Evolutionary conservation across 164 flowering plant genomes (phyloP), one percentile per base, ranked within the genome.

Genomic region (Amborella trichopoda): DNA sequence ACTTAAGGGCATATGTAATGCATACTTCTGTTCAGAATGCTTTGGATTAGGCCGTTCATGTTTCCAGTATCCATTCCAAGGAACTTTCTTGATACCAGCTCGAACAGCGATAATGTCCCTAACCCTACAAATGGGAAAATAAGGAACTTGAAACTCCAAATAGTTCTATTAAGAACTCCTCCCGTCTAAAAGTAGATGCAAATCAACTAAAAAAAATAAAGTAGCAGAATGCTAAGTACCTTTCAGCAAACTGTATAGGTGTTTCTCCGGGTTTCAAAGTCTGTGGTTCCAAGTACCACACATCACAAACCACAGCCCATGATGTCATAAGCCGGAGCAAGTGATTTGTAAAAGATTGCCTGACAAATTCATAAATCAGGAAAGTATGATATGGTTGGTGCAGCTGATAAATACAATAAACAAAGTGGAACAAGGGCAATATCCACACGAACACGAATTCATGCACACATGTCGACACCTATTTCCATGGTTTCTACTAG

Each of bases 241-340:
- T 82, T 63, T 85, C 91, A 14, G 99, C 95, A 77, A 93, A 93
- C 56, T 84, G 89, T 48, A 93, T 93, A 26, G 91, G 40, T 8
- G 96, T 82, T 65, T 93, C 99, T 49, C 91, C 95, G 10, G 96
- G 94, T 56, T 52, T 85, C 33, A 70, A 49, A 45, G 48, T 82
- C 60, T 88, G 99, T 13, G 99, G 99, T 59, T 93, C 96, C 71
- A 93, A 66, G 65, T 88, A 93, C 96, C 99, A 93, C 18, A 93
- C 96, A 62, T 93, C 95, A 72, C 99, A 93, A 42, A 88, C 99
- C 54, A 93, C 95, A 39, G 94, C 99, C 99, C 99, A 88, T 5
- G 99, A 93, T 48, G 96, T 80, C 99, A 93, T 88, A 19, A 93
- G 94, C 64, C 75, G 96, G 62, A 93, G 65, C 59, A 93, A 69